These are phyloP conservation scores for Ustulina deusta DNA, from an alignment of 2,329 filamentous ascomycete genomes.

Conservation along the genomic window DNA sequence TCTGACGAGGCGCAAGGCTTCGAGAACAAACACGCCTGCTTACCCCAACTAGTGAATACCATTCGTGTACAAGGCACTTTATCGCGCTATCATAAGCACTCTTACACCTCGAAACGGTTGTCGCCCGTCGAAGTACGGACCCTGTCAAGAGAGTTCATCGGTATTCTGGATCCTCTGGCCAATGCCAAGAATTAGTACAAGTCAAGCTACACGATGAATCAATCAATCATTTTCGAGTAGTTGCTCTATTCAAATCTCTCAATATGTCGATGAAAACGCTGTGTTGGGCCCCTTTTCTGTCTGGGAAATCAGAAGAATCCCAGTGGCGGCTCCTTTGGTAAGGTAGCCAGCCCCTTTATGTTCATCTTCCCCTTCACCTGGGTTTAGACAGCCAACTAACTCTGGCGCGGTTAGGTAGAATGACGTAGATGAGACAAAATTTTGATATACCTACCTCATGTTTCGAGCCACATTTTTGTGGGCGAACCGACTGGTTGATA, in stretches of 20 bases:
- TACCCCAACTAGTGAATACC: neutral
- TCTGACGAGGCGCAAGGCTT: neutral
- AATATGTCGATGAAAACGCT: neutral
- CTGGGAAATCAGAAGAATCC: neutral
- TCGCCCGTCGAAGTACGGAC: neutral
- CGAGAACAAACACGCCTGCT: neutral
- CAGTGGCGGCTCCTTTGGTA: neutral
- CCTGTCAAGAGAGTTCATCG: neutral
- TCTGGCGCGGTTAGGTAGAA: neutral
- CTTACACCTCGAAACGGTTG: neutral
- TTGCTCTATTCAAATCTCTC: neutral
- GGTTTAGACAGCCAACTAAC: neutral
- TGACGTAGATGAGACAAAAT: neutral
- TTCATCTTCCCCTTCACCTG: neutral
- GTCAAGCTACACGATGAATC: neutral
- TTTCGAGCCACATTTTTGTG: neutral
- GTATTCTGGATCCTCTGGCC: neutral
- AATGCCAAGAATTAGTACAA: neutral
- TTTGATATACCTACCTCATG: neutral
- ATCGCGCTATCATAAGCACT: neutral
- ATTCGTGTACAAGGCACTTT: too few relatives aligned
- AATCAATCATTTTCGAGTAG: neutral
- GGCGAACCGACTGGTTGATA: neutral
- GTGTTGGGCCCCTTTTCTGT: neutral
- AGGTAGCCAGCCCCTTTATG: too few relatives aligned